Base-by-base conservation (phyloP, 805 yeast species). In the Suhomyces canberraensis region DNA sequence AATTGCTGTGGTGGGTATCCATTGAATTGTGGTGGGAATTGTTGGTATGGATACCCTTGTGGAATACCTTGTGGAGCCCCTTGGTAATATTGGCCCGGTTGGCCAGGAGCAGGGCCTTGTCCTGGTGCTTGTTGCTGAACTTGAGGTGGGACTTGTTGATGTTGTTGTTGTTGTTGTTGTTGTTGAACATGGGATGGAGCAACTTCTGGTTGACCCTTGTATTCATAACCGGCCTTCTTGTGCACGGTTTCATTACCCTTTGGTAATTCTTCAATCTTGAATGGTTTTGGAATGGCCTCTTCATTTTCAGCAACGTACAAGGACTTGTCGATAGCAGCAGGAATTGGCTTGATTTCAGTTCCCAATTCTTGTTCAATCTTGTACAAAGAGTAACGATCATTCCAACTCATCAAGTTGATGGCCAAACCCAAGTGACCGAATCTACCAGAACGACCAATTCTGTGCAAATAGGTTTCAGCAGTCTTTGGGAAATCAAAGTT, bases 401-500 rank as follows among this genome's bases (percentile, higher is more conserved):
- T 81, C 96, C 97, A 91, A 62, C 90, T 87, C 70, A 93, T 88
- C 54, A 93, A 77, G 68, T 93, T 93, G 57, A 93, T 89, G 21
- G 98, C 98, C 59, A 93, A 76, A 74, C 98, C 98, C 58, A 90
- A 79, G 62, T 93, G 98, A 48, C 98, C 98, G 56, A 87, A 93
- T 74, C 98, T 86, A 50, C 98, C 98, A 6, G 97, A 89, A 73
- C 98, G 88, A 75, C 98, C 98, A 52, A 91, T 93, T 76, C 98
- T 85, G 70, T 93, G 98, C 52, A 93, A 76, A 61, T 93, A 93
- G 27, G 98, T 93, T 64, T 93, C 98, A 6, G 98, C 97, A 36
- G 84, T 88, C 64, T 91, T 91, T 44, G 98, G 98, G 83, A 93
- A 93, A 64, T 93, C 98, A 61, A 93, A 93, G 69, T 93, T 93